phyloP scores from a whole-genome alignment of 371 early-diverging fungal species.

The Lichtheimia ramosa region DNA sequence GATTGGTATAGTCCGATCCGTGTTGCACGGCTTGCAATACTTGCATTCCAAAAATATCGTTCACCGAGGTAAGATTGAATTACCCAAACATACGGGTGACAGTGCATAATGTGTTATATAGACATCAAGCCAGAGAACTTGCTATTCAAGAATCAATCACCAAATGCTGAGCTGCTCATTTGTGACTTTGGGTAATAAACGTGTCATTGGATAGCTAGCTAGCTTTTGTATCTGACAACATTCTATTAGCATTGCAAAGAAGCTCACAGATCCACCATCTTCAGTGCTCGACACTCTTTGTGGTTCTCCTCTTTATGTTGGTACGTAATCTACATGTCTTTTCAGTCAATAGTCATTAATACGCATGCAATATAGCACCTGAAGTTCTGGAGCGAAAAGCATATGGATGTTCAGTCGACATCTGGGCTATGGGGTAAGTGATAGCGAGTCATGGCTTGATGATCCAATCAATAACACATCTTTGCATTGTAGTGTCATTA shows the following conservation, averaged over 20 bases:
- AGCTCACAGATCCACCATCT: constrained; percentile 8
- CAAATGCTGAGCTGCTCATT: constrained; percentile 60
- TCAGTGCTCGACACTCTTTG: constrained; percentile 50
- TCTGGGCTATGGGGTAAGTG: constrained; percentile 53
- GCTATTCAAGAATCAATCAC: constrained; percentile 60
- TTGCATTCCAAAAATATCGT: constrained; percentile 69
- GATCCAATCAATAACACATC: not conserved
- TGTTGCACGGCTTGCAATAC: constrained; percentile 64
- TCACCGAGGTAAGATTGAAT: constrained; percentile 52
- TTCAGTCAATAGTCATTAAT: not conserved
- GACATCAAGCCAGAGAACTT: constrained; percentile 85
- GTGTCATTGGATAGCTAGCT: no score
- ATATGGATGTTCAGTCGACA: constrained; percentile 13
- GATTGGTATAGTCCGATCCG: constrained; percentile 61
- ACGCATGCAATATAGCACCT: constrained; percentile 55
- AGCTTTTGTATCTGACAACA: no score
- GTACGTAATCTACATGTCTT: constrained; percentile 10
- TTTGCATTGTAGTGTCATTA: constrained; percentile 51
- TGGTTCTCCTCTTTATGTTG: constrained; percentile 60
- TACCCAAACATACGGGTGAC: not conserved
- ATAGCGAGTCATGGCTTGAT: not conserved
- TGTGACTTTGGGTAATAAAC: constrained; percentile 63
- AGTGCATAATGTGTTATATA: constrained; percentile 4
- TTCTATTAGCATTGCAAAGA: constrained; percentile 5
- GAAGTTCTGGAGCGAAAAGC: constrained; percentile 61